These are phyloP conservation scores for Aspergillus novoparasiticus DNA, from an alignment of 2,329 filamentous ascomycete species.

Conservation along the genomic window DNA sequence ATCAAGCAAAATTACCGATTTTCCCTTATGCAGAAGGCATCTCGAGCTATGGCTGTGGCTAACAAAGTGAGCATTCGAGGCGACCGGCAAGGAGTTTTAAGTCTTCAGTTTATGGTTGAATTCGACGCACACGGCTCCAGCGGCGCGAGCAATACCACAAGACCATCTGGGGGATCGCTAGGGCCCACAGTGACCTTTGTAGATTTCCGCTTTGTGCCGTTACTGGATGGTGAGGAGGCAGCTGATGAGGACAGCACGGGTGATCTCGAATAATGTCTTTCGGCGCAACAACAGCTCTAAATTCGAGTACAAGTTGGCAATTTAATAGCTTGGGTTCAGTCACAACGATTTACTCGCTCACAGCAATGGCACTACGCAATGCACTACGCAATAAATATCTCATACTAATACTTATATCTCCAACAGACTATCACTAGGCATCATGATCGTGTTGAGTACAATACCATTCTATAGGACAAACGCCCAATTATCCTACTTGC, in stretches of 20 bases:
- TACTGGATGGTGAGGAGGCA: conserved; percentile 42
- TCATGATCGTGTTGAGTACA: no score
- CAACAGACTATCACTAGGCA: background rate
- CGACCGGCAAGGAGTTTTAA: conserved; percentile 86
- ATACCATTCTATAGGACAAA: no score
- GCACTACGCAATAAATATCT: background rate
- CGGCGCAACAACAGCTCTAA: background rate
- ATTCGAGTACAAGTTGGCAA: background rate
- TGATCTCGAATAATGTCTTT: background rate
- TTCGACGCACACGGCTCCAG: conserved; percentile 61
- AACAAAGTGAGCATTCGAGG: conserved; percentile 90
- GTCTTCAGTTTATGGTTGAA: conserved; percentile 95
- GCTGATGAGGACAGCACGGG: conserved; percentile 25
- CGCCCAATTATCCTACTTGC: no score
- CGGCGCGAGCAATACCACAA: conserved; percentile 25
- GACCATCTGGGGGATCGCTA: conserved; percentile 21
- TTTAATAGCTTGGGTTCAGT: background rate
- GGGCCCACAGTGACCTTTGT: conserved; percentile 46
- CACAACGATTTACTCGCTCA: background rate
- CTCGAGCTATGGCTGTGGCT: conserved; percentile 88
- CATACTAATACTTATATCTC: background rate
- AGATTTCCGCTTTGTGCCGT: conserved; percentile 51
- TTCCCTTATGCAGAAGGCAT: conserved; percentile 78
- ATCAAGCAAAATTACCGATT: conserved; percentile 86
- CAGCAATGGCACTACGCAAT: background rate